Base-by-base conservation (phyloP, 495 filamentous ascomycete genomes). In the Pseudomonodictys pantanalensis region DNA sequence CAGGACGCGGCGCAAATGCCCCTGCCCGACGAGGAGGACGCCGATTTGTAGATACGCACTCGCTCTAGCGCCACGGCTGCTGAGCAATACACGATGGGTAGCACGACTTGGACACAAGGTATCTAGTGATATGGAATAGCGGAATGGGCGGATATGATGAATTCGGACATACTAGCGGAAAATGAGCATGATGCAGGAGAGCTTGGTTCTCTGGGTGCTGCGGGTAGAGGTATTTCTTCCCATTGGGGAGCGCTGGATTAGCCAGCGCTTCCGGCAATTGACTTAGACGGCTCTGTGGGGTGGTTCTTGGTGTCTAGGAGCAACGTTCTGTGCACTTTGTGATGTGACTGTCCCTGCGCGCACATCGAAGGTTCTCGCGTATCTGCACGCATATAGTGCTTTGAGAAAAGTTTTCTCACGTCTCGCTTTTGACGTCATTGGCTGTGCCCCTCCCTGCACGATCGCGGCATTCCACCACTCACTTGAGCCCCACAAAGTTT, bases 11-110 rank as follows among this genome's bases (percentile, higher is more conserved):
- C 88, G 41, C 60, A 82, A 22, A 81, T 86, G 84, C 92, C 95
- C 65, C 88, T 99, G 53, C 95, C 93, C 56, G 92, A 92, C 67
- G 93, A 99, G 82, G 92, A 97, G 62, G 92, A 96, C 66, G 82
- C 89, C 60, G 85, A 87, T 72, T 77, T 86, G 75, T 88, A 83
- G 65, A 68, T 68, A 58, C 3, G 30, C 22, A 25, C 49, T 51
- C 38, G 24, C 29, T 23, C 45, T 17, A 22, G 22, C 17, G 30
- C 23, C 30, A 18, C 30, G 6, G 20, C 49, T 6, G 2, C 10
- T 23, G 2, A 18, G n/a, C 11, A 33, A 18, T n/a, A 28, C 41
- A 15, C 25, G 32, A 58, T 41, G 45, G 45, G 24, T 51, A 51
- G 28, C 32, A 45, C 32, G 33, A 51, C 44, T 48, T 56, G 38